A percentile compares a stretch with the other conserved stretches of the same genome.
Evolutionary conservation across 345 rosid genomes (phyloP).

Genomic region (Rhodamnia argentea): DNA sequence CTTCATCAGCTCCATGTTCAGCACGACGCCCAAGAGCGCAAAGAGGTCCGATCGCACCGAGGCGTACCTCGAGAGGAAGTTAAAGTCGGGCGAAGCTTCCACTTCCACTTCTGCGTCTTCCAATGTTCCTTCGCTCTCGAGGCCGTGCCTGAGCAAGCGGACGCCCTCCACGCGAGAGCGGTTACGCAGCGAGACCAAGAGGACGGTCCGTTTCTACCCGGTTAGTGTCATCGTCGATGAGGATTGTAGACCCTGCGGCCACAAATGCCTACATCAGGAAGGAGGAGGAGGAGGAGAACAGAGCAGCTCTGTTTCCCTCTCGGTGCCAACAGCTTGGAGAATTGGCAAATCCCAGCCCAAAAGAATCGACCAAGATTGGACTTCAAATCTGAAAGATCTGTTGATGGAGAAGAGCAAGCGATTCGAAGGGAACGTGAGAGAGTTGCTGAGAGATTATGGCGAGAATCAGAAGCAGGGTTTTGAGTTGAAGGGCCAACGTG

Average conservation of each 20-base stretch:
- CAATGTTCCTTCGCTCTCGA: conserved; percentile 63
- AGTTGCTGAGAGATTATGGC: background rate
- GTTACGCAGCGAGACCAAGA: conserved; percentile 38
- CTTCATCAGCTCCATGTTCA: conserved; percentile 66
- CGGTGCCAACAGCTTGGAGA: conserved; percentile 33
- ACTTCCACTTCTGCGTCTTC: conserved; percentile 39
- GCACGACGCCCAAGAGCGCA: conserved; percentile 14
- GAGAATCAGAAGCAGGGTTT: conserved; percentile 11
- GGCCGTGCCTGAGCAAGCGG: conserved; percentile 61
- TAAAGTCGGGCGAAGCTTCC: conserved; percentile 25
- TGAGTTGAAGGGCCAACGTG: background rate
- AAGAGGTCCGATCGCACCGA: background rate
- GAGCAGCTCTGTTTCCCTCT: conserved; percentile 15
- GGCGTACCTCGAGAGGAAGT: conserved; percentile 7
- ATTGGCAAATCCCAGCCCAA: conserved; percentile 28
- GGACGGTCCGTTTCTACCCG: conserved; percentile 64
- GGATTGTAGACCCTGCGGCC: conserved; percentile 41
- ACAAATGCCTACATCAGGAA: conserved; percentile 20
- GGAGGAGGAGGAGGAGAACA: conserved; percentile 1
- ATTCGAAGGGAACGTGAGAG: background rate
- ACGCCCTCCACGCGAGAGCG: conserved; percentile 42
- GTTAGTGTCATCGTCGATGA: conserved; percentile 53
- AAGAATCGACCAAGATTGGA: conserved; percentile 16
- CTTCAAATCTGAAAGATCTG: background rate
- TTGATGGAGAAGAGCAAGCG: background rate